These are phyloP conservation scores for Nelumbo lutea DNA, from an alignment of 164 flowering plant species.

Conservation along the genomic window DNA sequence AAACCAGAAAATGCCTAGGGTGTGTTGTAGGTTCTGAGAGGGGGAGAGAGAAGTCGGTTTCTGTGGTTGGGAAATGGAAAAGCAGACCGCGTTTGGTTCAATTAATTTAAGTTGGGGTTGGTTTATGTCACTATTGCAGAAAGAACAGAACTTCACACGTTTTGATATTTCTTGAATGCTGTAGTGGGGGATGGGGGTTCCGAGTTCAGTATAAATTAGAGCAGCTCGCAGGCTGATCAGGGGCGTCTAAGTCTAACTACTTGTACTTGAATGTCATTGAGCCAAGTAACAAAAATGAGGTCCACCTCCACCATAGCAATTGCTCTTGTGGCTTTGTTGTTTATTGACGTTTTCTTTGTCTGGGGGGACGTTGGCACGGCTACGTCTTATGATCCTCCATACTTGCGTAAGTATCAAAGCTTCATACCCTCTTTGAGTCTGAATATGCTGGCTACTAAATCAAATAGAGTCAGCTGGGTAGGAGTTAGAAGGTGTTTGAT, in stretches of 20 bases:
- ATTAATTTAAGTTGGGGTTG: background rate
- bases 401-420: background rate
- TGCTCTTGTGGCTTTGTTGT: conserved; percentile 13
- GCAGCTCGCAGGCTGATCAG: background rate
- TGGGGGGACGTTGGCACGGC: conserved; percentile 27
- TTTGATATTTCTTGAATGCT: conserved; percentile 6
- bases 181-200: conserved; percentile 1
- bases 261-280: background rate
- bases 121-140: background rate
- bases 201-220: conserved; percentile 1
- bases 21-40: background rate
- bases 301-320: conserved; percentile 3
- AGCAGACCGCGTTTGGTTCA: background rate
- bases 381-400: conserved; percentile 16
- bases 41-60: background rate
- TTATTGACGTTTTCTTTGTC: conserved; percentile 9
- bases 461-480: too few relatives aligned
- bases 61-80: background rate
- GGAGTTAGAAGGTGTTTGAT: too few relatives aligned
- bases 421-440: too few relatives aligned
- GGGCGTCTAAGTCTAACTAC: conserved; percentile 1
- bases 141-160: background rate
- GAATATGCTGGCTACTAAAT: too few relatives aligned
- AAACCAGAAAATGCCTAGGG: background rate
- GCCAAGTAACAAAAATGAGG: conserved; percentile 9